Evolutionary conservation across 2,329 filamentous ascomycete genomes (phyloP).

Genomic region (Pestalotiopsis sp.): DNA sequence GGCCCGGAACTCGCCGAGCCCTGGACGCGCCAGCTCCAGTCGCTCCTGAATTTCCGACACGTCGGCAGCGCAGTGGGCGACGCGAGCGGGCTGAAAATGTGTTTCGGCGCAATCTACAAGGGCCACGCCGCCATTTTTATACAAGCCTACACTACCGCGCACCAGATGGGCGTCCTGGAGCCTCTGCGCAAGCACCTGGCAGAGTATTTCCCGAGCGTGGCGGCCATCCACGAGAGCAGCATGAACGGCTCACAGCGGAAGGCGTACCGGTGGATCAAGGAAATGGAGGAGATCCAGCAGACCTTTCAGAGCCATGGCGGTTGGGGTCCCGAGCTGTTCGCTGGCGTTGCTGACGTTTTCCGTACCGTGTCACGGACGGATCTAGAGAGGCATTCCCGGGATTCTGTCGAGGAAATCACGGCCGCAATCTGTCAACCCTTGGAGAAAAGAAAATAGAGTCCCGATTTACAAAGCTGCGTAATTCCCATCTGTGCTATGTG

Average conservation of each 20-base stretch:
- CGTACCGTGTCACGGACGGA: background rate
- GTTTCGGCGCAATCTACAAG: background rate
- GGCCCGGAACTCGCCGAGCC: background rate
- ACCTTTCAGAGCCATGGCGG: background rate
- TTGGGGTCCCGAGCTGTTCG: background rate
- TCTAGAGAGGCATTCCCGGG: background rate
- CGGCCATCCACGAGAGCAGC: background rate
- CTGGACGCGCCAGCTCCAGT: background rate
- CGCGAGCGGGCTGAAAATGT: constrained; percentile 1
- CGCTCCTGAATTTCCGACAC: background rate
- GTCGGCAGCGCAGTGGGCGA: background rate
- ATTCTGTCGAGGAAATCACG: background rate
- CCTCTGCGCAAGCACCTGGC: background rate
- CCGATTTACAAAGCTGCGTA: background rate
- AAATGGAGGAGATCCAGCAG: background rate
- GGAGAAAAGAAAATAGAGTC: background rate
- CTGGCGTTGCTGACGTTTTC: constrained; percentile 1
- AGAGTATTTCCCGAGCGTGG: background rate
- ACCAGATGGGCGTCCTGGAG: background rate
- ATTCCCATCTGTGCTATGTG: background rate
- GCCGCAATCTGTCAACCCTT: background rate
- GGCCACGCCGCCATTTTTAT: background rate
- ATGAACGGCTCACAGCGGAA: background rate
- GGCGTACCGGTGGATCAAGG: constrained; percentile 2
- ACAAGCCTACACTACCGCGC: background rate